phyloP scores from a whole-genome alignment of 805 yeast species.

The Myxozyma neotropica region DNA sequence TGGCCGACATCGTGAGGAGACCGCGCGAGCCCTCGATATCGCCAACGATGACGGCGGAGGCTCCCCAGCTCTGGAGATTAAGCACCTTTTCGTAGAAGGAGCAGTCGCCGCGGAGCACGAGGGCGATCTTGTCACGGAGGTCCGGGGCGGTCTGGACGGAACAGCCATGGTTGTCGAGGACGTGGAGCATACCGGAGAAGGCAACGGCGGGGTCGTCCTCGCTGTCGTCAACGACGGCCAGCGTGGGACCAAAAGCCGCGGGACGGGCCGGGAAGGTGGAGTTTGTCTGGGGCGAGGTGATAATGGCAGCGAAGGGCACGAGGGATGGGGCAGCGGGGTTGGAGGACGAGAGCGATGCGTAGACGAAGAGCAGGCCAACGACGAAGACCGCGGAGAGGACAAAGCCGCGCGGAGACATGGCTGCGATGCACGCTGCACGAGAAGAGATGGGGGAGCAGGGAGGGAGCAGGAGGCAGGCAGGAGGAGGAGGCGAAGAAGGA shows the following conservation, averaged over 20 bases:
- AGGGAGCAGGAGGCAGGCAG: background rate
- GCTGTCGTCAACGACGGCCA: slow-evolving; percentile 29
- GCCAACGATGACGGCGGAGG: slow-evolving; percentile 58
- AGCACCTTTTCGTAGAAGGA: slow-evolving; percentile 57
- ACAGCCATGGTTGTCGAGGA: slow-evolving; percentile 37
- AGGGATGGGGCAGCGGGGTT: slow-evolving; percentile 19
- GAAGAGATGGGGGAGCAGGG: background rate
- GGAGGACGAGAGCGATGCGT: slow-evolving; percentile 25
- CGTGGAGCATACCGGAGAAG: slow-evolving; percentile 36
- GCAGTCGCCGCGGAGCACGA: slow-evolving; percentile 55
- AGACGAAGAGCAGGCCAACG: slow-evolving; percentile 29
- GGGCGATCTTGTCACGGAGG: slow-evolving; percentile 41
- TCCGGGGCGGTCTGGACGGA: slow-evolving; percentile 29
- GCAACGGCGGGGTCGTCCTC: slow-evolving; percentile 15
- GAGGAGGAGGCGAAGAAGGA: background rate
- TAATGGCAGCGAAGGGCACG: slow-evolving; percentile 34
- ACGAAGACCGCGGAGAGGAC: slow-evolving; percentile 28
- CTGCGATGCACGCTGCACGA: background rate
- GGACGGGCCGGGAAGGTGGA: slow-evolving; percentile 43
- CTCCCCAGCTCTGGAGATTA: slow-evolving; percentile 50
- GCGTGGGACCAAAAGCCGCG: slow-evolving; percentile 44
- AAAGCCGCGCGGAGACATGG: slow-evolving; percentile 32
- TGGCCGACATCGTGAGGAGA: slow-evolving; percentile 58
- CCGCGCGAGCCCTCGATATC: slow-evolving; percentile 53
- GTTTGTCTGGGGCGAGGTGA: slow-evolving; percentile 40